These are phyloP conservation scores for Talaromyces sp. DNA, from an alignment of 2,329 filamentous ascomycete species.

Conservation along the genomic window DNA sequence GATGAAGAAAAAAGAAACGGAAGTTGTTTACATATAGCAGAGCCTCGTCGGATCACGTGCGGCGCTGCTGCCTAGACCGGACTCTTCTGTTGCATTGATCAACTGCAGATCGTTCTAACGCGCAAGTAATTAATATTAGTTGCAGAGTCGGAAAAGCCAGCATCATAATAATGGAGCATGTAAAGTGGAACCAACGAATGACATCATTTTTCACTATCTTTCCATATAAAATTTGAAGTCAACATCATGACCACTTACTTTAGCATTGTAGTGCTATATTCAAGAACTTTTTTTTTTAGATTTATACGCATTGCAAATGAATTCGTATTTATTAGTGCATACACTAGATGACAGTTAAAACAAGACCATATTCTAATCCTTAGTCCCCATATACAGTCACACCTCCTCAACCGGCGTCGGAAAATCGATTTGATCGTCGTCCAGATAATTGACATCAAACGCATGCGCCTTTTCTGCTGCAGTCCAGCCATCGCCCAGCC, in stretches of 20 bases:
- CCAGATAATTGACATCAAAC: slow-evolving; percentile 30
- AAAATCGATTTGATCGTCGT: slow-evolving; percentile 32
- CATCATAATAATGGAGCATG: too few species aligned
- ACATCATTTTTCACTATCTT: too few species aligned
- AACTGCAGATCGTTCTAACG: too few species aligned
- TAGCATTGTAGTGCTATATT: too few species aligned
- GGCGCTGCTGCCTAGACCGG: background rate
- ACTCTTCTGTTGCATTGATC: too few species aligned
- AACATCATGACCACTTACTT: too few species aligned
- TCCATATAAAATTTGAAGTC: too few species aligned
- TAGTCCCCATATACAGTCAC: background rate
- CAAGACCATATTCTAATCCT: background rate
- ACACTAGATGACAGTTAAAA: too few species aligned
- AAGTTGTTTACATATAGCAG: background rate
- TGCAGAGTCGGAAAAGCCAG: too few species aligned
- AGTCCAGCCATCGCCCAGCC: slow-evolving; percentile 17
- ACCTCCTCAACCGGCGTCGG: slow-evolving; percentile 16
- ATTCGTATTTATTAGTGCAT: background rate
- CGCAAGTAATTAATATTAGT: too few species aligned
- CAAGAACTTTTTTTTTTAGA: too few species aligned
- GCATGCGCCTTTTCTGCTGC: slow-evolving; percentile 19
- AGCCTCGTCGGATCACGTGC: background rate
- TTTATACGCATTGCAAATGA: background rate
- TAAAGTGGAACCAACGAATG: too few species aligned
- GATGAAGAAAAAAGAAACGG: background rate